These are phyloP conservation scores for Cymodocea nodosa DNA, from an alignment of 116 monocot species.

Conservation along the genomic window DNA sequence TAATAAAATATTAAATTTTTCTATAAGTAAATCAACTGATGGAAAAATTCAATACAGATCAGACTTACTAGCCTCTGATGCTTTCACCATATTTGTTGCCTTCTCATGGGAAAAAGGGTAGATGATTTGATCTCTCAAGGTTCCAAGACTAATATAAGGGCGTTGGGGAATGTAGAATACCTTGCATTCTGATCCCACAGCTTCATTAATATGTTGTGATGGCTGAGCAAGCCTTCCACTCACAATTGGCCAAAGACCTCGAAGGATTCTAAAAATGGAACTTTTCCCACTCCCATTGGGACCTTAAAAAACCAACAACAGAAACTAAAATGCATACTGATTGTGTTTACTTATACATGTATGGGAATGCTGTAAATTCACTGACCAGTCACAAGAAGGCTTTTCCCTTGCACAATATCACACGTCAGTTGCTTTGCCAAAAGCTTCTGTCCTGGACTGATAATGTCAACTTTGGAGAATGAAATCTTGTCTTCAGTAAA, in stretches of 20 bases:
- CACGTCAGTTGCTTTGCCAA: slow-evolving; percentile 66
- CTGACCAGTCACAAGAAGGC: slow-evolving; percentile 89
- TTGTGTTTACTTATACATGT: background rate
- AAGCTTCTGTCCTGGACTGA: slow-evolving; percentile 80
- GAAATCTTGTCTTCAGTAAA: slow-evolving; percentile 55
- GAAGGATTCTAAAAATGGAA: slow-evolving; percentile 84
- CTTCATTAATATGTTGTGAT: slow-evolving; percentile 20
- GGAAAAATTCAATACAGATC: slow-evolving; percentile 45
- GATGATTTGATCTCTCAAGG: slow-evolving; percentile 96
- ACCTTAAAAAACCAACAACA: slow-evolving; percentile 22
- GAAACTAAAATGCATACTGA: background rate
- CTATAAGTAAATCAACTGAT: slow-evolving; percentile 53
- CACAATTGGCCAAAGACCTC: slow-evolving; percentile 77
- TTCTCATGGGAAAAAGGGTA: slow-evolving; percentile 91
- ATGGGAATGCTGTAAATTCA: background rate
- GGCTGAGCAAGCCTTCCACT: slow-evolving; percentile 68
- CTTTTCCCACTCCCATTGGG: slow-evolving; percentile 99
- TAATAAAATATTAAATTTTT: background rate
- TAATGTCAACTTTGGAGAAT: slow-evolving; percentile 63
- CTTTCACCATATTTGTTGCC: slow-evolving; percentile 37
- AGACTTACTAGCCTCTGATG: slow-evolving; percentile 27
- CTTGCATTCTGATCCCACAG: slow-evolving; percentile 18
- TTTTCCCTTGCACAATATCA: slow-evolving; percentile 64
- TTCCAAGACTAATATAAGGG: slow-evolving; percentile 92
- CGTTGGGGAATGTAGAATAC: slow-evolving; percentile 83